Evolutionary conservation across 1,284 basidiomycete species (phyloP), one percentile per base, ranked within the genome.

Genomic region (Sporisorium sorghi): DNA sequence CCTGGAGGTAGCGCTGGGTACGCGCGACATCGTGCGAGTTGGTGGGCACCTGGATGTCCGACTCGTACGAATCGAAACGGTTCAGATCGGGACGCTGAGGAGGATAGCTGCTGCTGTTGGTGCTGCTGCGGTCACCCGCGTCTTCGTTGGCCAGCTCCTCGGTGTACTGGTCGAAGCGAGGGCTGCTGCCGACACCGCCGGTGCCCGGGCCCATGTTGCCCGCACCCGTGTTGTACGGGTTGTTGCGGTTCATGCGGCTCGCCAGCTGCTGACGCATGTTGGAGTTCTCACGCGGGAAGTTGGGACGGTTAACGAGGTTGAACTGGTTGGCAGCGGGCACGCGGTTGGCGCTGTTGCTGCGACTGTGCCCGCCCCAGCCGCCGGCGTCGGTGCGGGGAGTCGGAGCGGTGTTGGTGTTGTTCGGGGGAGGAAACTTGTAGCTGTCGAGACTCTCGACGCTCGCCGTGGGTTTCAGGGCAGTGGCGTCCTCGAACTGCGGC

Each of bases 1-100:
- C 69, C 52, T 62, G 69, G 17, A 72, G 58, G 42, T 72, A 72
- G n/a, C 69, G 62, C 51, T 72, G 69, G 21, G 69, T 72, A 19
- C 58, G 58, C 23, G 69, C 52, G 15, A 62, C 58, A 52, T 72
- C 62, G 55, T 72, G 69, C 39, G 69, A 61, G 50, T 61, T 17
- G 32, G 54, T 51, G 12, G 69, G 69, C 5, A 72, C 46, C 55
- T 61, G 62, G 30, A 72, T 62, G 43, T 66, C 69, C 12, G 69
- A 72, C 49, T 66, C 62, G 51, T 72, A 65, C 15, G 62, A 66
- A 51, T 72, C 62, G 62, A 65, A 62, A 10, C 69, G 62, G 53
- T 39, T 58, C 8, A 63, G n/a, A 14, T 55, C 44, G 21, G 58
- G 63, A 4, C 59, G 56, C 4, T 32, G 35, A 28, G 70, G 63